Percentiles rank a stretch among this genome's conserved stretches.
Evolutionary conservation across 78 protist genomes (phyloP).

Genomic region (Mastigamoeba balamuthi): DNA sequence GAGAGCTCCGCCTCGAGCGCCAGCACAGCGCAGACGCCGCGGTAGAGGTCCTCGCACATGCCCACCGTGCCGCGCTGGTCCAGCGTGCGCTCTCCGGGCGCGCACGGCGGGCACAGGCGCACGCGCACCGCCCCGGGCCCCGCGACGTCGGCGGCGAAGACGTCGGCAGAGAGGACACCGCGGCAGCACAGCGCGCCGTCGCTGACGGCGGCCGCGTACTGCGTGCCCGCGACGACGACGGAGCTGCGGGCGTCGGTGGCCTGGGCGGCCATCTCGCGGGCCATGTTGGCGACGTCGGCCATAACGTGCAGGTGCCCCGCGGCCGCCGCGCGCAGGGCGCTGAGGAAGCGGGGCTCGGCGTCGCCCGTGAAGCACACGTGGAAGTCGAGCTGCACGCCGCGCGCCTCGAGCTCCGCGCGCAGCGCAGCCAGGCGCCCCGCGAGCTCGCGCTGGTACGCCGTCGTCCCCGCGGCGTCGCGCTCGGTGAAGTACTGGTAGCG

Average conservation of each 20-base stretch:
- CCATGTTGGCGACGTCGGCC: neutral
- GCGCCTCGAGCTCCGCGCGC: too few species aligned
- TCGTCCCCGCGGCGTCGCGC: neutral
- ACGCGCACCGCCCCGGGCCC: too few species aligned
- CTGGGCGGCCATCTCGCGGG: neutral
- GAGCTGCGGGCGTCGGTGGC: neutral
- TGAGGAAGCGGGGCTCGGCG: neutral
- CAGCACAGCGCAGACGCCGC: neutral
- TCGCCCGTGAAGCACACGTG: neutral
- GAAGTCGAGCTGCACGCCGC: neutral
- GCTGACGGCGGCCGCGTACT: neutral
- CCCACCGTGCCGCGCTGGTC: too few species aligned
- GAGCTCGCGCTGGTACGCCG: too few species aligned
- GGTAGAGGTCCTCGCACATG: too few species aligned
- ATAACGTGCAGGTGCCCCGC: neutral
- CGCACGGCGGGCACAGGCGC: too few species aligned
- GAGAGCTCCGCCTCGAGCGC: neutral
- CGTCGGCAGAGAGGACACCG: neutral
- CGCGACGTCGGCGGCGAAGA: too few species aligned
- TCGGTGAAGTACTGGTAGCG: neutral
- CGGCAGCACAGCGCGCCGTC: neutral
- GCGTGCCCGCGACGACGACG: neutral
- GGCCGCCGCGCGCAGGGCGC: neutral
- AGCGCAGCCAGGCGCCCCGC: too few species aligned
- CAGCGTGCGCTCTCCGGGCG: too few species aligned